Percentiles rank a stretch among this genome's conserved stretches.
These are phyloP conservation scores for Heritiera fomes DNA, from an alignment of 345 rosid genomes.

Conservation along the genomic window DNA sequence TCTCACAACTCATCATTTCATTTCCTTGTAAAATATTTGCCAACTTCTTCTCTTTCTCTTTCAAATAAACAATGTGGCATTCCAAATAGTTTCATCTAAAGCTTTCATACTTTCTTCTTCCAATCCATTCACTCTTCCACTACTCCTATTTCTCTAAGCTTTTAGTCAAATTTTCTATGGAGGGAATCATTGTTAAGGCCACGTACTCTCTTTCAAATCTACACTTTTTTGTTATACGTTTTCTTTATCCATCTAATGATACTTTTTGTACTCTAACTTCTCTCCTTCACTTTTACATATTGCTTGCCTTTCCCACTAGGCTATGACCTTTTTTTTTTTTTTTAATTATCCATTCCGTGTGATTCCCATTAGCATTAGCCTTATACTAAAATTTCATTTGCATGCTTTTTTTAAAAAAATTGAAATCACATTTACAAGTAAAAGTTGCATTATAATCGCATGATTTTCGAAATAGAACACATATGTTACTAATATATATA, in stretches of 20 bases:
- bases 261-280: background rate
- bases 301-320: background rate
- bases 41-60: background rate
- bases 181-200: conserved; percentile 21
- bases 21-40: background rate
- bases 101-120: background rate
- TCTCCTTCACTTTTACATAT: background rate
- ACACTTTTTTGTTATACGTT: background rate
- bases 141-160: background rate
- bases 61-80: background rate
- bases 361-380: background rate
- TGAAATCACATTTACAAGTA: background rate
- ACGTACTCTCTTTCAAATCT: background rate
- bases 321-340: background rate
- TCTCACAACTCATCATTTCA: conserved; percentile 2
- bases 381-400: background rate
- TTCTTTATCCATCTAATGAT: background rate
- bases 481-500: no score
- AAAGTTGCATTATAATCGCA: no score
- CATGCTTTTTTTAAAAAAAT: background rate
- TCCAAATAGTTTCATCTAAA: conserved; percentile 14
- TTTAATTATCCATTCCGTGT: background rate
- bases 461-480: no score
- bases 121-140: conserved; percentile 20
- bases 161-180: conserved; percentile 3